A percentile compares a stretch with the other conserved stretches of the same genome.
Evolutionary conservation across 495 filamentous ascomycete species (phyloP).

Genomic region (Hyaloscypha hepaticicola): DNA sequence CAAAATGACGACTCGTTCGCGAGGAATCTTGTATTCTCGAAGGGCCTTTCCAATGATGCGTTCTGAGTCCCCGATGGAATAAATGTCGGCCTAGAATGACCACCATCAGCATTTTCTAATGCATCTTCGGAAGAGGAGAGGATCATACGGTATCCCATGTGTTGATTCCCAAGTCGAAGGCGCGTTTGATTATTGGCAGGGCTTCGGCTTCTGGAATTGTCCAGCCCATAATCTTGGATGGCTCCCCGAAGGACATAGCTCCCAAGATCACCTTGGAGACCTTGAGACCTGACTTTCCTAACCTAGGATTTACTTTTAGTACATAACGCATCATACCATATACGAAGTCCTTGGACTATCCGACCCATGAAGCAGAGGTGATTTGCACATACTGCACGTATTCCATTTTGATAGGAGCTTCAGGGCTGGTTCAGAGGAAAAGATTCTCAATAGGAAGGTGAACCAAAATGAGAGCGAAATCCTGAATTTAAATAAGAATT

Average conservation of each 20-base stretch:
- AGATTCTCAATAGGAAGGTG: not conserved
- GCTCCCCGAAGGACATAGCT: slow-evolving; percentile 63
- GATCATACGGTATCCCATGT: slow-evolving; percentile 64
- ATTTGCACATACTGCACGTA: not conserved
- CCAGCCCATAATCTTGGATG: slow-evolving; percentile 52
- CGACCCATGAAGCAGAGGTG: too few relatives aligned
- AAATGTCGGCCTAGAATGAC: slow-evolving; percentile 44
- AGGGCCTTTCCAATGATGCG: slow-evolving; percentile 73
- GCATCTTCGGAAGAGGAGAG: not conserved
- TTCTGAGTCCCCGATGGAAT: slow-evolving; percentile 72
- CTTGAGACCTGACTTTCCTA: slow-evolving; percentile 66
- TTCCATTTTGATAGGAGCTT: not conserved
- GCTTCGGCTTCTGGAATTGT: slow-evolving; percentile 60
- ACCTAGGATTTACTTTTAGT: slow-evolving; percentile 25
- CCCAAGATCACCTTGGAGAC: slow-evolving; percentile 68
- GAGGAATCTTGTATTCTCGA: slow-evolving; percentile 70
- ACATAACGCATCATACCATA: too few relatives aligned
- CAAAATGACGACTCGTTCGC: slow-evolving; percentile 65
- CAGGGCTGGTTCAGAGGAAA: not conserved
- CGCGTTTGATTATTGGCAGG: slow-evolving; percentile 64
- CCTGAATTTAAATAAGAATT: too few relatives aligned
- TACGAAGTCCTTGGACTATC: too few relatives aligned
- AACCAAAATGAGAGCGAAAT: too few relatives aligned
- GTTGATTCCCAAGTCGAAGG: slow-evolving; percentile 62
- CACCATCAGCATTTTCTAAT: not conserved